Percentiles rank a stretch among this genome's conserved stretches.
phyloP scores from a whole-genome alignment of 2,329 filamentous ascomycete genomes.

The Neonectria ditissima region DNA sequence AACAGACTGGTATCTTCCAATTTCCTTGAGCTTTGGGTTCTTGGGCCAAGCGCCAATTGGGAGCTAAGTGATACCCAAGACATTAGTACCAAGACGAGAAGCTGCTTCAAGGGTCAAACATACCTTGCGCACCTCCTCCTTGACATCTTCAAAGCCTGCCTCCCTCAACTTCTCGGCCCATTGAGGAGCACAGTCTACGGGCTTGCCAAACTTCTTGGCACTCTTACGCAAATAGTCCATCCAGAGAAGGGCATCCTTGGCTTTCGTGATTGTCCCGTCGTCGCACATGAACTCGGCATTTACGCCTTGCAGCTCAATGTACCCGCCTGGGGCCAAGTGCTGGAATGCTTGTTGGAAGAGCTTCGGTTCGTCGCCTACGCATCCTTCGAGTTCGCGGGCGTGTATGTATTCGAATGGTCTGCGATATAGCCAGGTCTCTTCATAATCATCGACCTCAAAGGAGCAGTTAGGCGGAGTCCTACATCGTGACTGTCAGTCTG shows the following conservation, averaged over 20 bases:
- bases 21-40: slow-evolving; percentile 10
- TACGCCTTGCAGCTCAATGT: slow-evolving; percentile 55
- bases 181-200: background rate
- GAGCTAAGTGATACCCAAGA: background rate
- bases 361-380: slow-evolving; percentile 43
- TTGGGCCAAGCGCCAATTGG: slow-evolving; percentile 8
- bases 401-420: slow-evolving; percentile 47
- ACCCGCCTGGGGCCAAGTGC: slow-evolving; percentile 58
- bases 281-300: slow-evolving; percentile 51
- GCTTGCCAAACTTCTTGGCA: background rate
- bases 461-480: slow-evolving; percentile 67
- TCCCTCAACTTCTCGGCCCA: background rate
- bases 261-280: slow-evolving; percentile 49
- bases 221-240: background rate
- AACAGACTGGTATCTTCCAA: slow-evolving; percentile 2
- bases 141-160: background rate
- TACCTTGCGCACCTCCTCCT: background rate
- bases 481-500: background rate
- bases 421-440: slow-evolving; percentile 61
- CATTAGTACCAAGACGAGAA: background rate
- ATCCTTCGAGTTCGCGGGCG: slow-evolving; percentile 47
- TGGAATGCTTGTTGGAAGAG: slow-evolving; percentile 33
- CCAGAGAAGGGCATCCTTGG: background rate
- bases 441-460: slow-evolving; percentile 69
- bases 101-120: background rate